Conservation (phyloP, 2,329 filamentous ascomycete species). For the Fonsecaea nubica region DNA sequence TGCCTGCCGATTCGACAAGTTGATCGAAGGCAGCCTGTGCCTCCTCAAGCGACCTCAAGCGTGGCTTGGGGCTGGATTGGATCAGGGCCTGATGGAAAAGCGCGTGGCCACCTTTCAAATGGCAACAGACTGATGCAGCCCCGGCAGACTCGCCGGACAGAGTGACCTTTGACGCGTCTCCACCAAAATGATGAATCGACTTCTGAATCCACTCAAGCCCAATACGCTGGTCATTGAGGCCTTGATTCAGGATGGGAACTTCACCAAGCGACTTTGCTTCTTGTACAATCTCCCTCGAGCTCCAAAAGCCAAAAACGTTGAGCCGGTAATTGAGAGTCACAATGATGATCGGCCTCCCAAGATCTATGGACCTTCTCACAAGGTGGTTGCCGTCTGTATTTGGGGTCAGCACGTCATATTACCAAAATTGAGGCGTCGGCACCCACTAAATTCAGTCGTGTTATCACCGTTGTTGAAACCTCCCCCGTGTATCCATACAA, state of each 20-base stretch:
- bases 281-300: slow-evolving; percentile 6
- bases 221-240: slow-evolving; percentile 49
- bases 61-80: slow-evolving; percentile 7
- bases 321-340: slow-evolving; percentile 44
- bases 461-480: slow-evolving; percentile 39
- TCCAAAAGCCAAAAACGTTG: slow-evolving; percentile 45
- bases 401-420: background rate
- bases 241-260: slow-evolving; percentile 49
- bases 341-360: slow-evolving; percentile 44
- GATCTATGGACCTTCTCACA: slow-evolving; percentile 38
- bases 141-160: slow-evolving; percentile 57
- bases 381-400: slow-evolving; percentile 14
- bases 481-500: slow-evolving; percentile 24
- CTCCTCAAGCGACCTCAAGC: slow-evolving; percentile 38
- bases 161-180: slow-evolving; percentile 48
- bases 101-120: slow-evolving; percentile 6
- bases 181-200: slow-evolving; percentile 50
- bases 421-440: slow-evolving; percentile 32
- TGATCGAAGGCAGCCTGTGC: slow-evolving; percentile 45
- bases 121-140: slow-evolving; percentile 38
- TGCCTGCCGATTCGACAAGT: slow-evolving; percentile 52
- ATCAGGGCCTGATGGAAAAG: slow-evolving; percentile 17
- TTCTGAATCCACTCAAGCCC: slow-evolving; percentile 49
- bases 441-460: slow-evolving; percentile 42
- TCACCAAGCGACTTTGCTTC: slow-evolving; percentile 4